Evolutionary conservation across 2,329 filamentous ascomycete genomes (phyloP).

Genomic region (Exophiala lecanii-corni): DNA sequence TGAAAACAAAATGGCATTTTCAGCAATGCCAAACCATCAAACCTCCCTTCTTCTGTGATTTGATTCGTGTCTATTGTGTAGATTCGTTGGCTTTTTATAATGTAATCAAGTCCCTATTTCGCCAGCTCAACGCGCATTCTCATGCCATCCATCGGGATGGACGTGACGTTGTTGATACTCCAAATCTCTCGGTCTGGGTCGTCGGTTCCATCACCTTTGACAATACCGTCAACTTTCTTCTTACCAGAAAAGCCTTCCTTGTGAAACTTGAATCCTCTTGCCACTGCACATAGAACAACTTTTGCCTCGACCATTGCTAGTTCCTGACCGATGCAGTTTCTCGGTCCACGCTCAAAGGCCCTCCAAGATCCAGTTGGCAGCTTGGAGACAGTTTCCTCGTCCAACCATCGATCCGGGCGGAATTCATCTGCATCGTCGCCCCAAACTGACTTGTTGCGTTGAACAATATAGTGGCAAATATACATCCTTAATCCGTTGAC

Average conservation of each 20-base stretch:
- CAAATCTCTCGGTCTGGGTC: constrained; percentile 14
- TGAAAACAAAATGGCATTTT: too few relatives aligned
- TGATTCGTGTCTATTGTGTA: too few relatives aligned
- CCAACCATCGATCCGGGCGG: constrained; percentile 47
- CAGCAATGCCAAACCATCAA: too few relatives aligned
- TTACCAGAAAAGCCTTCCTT: constrained; percentile 18
- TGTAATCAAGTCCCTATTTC: too few relatives aligned
- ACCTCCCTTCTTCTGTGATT: too few relatives aligned
- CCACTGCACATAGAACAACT: constrained; percentile 47
- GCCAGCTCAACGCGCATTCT: constrained; percentile 17
- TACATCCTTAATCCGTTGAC: constrained; percentile 24
- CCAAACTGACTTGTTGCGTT: constrained; percentile 40
- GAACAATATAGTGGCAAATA: constrained; percentile 26
- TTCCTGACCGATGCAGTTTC: constrained; percentile 56
- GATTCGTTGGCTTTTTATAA: too few relatives aligned
- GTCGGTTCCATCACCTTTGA: constrained; percentile 12
- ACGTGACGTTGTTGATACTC: constrained; percentile 17
- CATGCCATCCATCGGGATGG: constrained; percentile 20
- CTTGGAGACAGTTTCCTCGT: constrained; percentile 16
- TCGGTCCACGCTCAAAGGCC: constrained; percentile 51
- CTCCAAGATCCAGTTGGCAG: constrained; percentile 47
- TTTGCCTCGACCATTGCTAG: constrained; percentile 52
- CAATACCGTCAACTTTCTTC: constrained; percentile 8
- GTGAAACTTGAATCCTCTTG: constrained; percentile 48
- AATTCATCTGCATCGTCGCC: constrained; percentile 43